Base-by-base conservation (phyloP, 805 yeast genomes). In the Starmerella ratchasimensis region DNA sequence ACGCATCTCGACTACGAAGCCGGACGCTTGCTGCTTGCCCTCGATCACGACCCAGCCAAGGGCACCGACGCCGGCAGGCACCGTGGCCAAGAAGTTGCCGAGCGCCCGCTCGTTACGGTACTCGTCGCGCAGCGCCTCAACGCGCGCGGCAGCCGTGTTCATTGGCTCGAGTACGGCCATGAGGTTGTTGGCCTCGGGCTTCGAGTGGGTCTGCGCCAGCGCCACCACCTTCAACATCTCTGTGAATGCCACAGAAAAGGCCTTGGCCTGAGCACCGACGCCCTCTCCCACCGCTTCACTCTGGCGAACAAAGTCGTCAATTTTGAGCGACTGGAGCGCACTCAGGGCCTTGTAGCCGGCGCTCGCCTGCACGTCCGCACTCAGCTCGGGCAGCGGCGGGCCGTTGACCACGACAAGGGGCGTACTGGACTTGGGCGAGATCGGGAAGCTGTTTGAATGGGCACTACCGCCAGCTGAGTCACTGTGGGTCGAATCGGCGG, bases 1-100 rank as follows among this genome's bases (percentile, higher is more conserved):
- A 55, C 78, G 80, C 61, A 76, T 80, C 47, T 86, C 95, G 3
- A 79, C 72, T 39, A 90, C 69, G 46, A 67, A 71, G 7, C 51
- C 51, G 13, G 79, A 72, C 1, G 96, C 94, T 4, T 82, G 74
- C 32, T 31, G 25, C 33, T 41, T 41, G 34, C 47, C 47, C 3
- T 68, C 72, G 5, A 72, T 70, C 15, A 81, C 73, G 44, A 88
- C 70, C 99, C 99, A 90, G 18, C 94, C 93, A 37, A 86, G 65
- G 5, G 80, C 82, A 9, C 94, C 84, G 8, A 80, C 72, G 34
- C 94, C 96, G 55, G 90, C 97, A 19, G 84, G 72, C 29, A 90
- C 68, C 2, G 96, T 71, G 50, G 78, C 82, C 58, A 90, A 67
- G 54, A 80, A 81, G 51, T 80, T 72, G 55, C 67, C 69, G 47